phyloP scores from a whole-genome alignment of 2,329 filamentous ascomycete genomes.

The Capronia americana region DNA sequence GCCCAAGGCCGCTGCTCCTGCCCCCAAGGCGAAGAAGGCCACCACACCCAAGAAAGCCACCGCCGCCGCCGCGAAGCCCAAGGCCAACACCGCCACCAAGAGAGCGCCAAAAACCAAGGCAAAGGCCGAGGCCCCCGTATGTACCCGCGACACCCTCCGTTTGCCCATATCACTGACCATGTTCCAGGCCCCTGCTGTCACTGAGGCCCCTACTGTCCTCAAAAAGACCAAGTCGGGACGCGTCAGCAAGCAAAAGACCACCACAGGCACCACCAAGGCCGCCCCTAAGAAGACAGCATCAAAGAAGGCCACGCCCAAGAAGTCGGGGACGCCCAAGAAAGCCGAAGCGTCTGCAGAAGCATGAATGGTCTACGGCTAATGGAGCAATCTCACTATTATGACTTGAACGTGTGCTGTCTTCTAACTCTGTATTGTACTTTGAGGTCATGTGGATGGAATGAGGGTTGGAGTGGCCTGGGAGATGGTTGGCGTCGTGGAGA shows the following conservation, averaged over 20 bases:
- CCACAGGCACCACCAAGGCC: slow-evolving; percentile 56
- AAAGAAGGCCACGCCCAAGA: slow-evolving; percentile 55
- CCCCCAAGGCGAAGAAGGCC: slow-evolving; percentile 58
- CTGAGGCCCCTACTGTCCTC: slow-evolving; percentile 72
- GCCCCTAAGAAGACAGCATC: slow-evolving; percentile 53
- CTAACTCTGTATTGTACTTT: slow-evolving; percentile 32
- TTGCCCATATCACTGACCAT: slow-evolving; percentile 36
- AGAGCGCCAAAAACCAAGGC: slow-evolving; percentile 42
- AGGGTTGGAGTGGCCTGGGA: slow-evolving; percentile 3
- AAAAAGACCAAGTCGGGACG: slow-evolving; percentile 87
- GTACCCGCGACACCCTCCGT: slow-evolving; percentile 1
- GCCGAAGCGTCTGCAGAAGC: slow-evolving; percentile 39
- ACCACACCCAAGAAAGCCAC: slow-evolving; percentile 61
- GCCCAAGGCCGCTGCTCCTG: slow-evolving; percentile 54
- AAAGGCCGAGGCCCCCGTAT: slow-evolving; percentile 42
- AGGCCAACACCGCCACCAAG: slow-evolving; percentile 57
- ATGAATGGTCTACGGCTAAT: slow-evolving; percentile 29
- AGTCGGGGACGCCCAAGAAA: slow-evolving; percentile 52
- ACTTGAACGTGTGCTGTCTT: slow-evolving; percentile 37
- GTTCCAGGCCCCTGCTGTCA: slow-evolving; percentile 66
- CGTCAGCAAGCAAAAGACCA: slow-evolving; percentile 70
- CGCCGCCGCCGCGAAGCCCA: slow-evolving; percentile 61
- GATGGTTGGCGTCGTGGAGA: slow-evolving; percentile 23
- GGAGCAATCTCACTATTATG: slow-evolving; percentile 31
- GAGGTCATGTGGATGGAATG: slow-evolving; percentile 28